These are phyloP conservation scores for Plasmodium inui DNA, from an alignment of 169 alveolate genomes.

Conservation along the genomic window DNA sequence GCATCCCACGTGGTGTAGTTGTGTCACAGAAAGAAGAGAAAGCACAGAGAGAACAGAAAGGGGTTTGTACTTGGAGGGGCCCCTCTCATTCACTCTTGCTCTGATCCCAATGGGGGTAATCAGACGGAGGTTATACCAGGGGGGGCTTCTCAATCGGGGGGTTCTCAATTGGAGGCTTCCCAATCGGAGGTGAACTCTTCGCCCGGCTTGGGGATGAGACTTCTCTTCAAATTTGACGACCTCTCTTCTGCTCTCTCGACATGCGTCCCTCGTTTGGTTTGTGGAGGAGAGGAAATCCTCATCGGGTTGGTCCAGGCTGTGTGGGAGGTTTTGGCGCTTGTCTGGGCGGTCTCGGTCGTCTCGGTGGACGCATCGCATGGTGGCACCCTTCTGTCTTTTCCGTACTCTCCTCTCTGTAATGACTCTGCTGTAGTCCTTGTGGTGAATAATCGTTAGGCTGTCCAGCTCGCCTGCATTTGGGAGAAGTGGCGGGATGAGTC, in stretches of 20 bases:
- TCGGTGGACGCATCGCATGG: neutral
- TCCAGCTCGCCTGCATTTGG: constrained; percentile 12
- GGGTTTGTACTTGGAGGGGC: neutral
- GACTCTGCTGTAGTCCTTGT: neutral
- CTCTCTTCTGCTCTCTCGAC: neutral
- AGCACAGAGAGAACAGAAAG: too few species aligned
- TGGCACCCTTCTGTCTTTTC: neutral
- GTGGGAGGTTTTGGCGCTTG: too few species aligned
- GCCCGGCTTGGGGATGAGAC: neutral
- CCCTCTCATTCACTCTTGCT: neutral
- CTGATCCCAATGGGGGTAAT: neutral
- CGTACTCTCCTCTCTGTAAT: constrained; percentile 13
- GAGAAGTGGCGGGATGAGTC: neutral
- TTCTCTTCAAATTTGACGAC: neutral
- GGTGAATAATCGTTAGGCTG: constrained; percentile 49
- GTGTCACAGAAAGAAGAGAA: too few species aligned
- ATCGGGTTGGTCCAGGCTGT: neutral
- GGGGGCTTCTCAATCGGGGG: too few species aligned
- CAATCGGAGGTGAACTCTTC: neutral
- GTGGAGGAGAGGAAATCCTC: neutral
- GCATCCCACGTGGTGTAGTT: neutral
- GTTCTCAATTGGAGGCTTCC: neutral
- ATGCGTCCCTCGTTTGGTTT: neutral
- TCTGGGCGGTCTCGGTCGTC: too few species aligned
- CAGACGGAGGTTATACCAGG: neutral